Percentiles rank a stretch among this genome's conserved stretches.
Conservation (phyloP, 192 early-diverging fungal genomes). For the Gamsiella multidivaricata region DNA sequence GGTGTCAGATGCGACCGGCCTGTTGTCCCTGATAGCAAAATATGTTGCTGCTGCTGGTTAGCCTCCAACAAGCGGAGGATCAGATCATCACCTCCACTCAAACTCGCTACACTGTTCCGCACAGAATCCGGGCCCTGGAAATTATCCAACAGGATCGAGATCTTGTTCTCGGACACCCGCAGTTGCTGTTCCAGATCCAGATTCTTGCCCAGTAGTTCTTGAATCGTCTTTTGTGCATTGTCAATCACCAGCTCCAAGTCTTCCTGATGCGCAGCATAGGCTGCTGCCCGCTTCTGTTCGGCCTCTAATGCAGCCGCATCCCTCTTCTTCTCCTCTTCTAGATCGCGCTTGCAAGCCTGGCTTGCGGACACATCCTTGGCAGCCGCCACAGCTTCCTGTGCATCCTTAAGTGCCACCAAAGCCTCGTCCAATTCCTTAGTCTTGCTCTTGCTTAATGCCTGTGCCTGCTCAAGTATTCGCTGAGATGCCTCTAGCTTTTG, state of each 20-base stretch:
- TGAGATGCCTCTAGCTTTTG: slow-evolving; percentile 19
- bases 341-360: background rate
- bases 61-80: slow-evolving; percentile 42
- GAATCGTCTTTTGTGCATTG: slow-evolving; percentile 32
- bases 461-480: slow-evolving; percentile 28
- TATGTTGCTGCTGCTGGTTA: slow-evolving; percentile 4
- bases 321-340: background rate
- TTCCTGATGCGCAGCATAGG: slow-evolving; percentile 29
- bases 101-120: slow-evolving; percentile 44
- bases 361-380: background rate
- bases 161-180: slow-evolving; percentile 42
- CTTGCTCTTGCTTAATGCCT: slow-evolving; percentile 24
- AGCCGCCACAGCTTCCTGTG: slow-evolving; percentile 1
- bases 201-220: slow-evolving; percentile 22
- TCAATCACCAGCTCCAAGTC: slow-evolving; percentile 45
- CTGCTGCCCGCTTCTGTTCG: slow-evolving; percentile 16
- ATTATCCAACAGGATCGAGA: slow-evolving; percentile 46
- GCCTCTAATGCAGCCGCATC: slow-evolving; percentile 7
- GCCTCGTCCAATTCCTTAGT: slow-evolving; percentile 27
- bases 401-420: slow-evolving; percentile 6
- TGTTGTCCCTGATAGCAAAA: background rate
- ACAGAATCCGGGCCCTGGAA: slow-evolving; percentile 49
- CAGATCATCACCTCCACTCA: slow-evolving; percentile 37
- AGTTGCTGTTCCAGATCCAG: slow-evolving; percentile 36
- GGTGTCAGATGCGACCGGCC: slow-evolving; percentile 12